phyloP scores from a whole-genome alignment of 371 early-diverging fungal species.

The Zychaea mexicana region DNA sequence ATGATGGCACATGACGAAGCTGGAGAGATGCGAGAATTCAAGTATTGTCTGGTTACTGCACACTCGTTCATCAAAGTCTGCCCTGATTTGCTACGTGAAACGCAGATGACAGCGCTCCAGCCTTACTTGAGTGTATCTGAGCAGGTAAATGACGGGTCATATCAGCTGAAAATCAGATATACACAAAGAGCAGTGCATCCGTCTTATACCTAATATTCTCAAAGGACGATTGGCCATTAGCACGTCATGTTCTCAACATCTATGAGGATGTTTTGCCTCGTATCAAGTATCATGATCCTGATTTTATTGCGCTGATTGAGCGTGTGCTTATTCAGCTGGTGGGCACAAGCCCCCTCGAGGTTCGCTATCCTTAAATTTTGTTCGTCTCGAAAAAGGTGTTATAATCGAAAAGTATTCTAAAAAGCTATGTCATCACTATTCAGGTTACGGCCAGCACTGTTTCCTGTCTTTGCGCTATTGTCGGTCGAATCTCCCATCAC shows the following conservation, averaged over 20 bases:
- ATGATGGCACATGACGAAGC: constrained; percentile 59
- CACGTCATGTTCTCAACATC: constrained; percentile 55
- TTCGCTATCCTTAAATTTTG: constrained; percentile 15
- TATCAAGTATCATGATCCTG: constrained; percentile 56
- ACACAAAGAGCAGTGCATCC: no score
- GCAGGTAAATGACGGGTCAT: no score
- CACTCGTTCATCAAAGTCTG: constrained; percentile 49
- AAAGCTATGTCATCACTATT: no score
- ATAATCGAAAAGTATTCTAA: background rate
- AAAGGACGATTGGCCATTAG: constrained; percentile 56
- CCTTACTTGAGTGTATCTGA: constrained; percentile 48
- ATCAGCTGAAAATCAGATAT: no score
- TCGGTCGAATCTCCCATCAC: constrained; percentile 62
- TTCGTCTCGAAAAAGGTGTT: background rate
- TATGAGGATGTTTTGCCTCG: constrained; percentile 63
- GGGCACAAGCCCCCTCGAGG: constrained; percentile 59
- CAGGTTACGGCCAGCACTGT: constrained; percentile 69
- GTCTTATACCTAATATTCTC: no score
- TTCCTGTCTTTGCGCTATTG: constrained; percentile 75
- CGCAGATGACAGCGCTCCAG: constrained; percentile 48
- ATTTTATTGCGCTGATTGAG: constrained; percentile 57
- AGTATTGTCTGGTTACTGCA: constrained; percentile 38
- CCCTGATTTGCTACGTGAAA: constrained; percentile 39
- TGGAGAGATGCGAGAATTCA: constrained; percentile 31
- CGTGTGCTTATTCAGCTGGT: constrained; percentile 56